Evolutionary conservation across 1,139 yeast genomes (phyloP), one percentile per base, ranked within the genome.

Genomic region (Yamadazyma pseudoaaseri): DNA sequence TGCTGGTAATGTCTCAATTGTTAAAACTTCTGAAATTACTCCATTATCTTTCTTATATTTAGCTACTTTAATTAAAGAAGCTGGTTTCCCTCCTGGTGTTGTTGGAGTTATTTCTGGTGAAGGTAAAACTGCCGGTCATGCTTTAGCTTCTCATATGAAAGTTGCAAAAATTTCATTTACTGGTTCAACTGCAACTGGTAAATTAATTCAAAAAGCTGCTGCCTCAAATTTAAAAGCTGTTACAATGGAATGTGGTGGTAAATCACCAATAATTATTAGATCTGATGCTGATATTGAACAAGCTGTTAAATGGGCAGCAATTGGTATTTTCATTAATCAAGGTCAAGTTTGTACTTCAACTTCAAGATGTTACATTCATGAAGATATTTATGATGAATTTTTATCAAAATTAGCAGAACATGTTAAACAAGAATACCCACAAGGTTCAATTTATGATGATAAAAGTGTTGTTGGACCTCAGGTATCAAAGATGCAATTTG

Each of bases 161-260:
- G 73, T 82, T 35, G 73, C 76, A 43, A 81, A 81, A 60, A 67
- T 82, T 43, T 85, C 86, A 9, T 82, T 82, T 55, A 82, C 90
- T 30, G 76, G 76, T 17, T 69, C 74, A n/a, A 69, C 76, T 29
- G 70, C 66, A 16, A 79, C 84, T n/a, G 90, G 90, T 41, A 67
- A 70, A 42, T 44, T 71, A 21, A 65, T 82, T 42, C 86, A 79
- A 47, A 58, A 62, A 37, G 66, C 75, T 34, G 94, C 94, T 16
- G 72, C 87, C 14, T 55, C 59, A 18, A 68, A 67, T 48, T 54
- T 70, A 56, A 86, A 86, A 60, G 86, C 87, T 7, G 81, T 84
- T 22, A 79, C 94, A n/a, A 63, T 90, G 49, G 97, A 89, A 64
- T 82, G 95, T 52, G 97, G 97, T 44, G 97, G 97, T 41, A 89